Base-by-base conservation (phyloP, 352 stramenopile species). In the Phytophthora podocarpi region DNA sequence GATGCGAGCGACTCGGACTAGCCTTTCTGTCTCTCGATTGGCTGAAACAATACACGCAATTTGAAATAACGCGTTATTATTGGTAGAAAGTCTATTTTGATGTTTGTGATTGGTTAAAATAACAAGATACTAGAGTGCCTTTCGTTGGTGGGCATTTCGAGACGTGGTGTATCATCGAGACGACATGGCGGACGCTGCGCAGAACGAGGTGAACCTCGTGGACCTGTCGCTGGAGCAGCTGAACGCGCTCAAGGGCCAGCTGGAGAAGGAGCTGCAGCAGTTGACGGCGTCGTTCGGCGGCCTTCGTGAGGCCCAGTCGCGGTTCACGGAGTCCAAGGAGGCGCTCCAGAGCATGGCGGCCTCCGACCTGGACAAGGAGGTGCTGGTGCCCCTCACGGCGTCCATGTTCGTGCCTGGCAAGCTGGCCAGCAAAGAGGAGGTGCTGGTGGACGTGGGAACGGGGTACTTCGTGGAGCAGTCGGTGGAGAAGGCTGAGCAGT, bases 301-400 rank as follows among this genome's bases (percentile, higher is more conserved):
- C 7, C 50, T 94, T 67, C 82, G 87, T 36, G 71, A 93, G 73
- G 81, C 87, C 37, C 77, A 95, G 60, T 69, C 80, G 62, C 86
- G 86, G 23, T 94, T 96, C 66, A 40, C 68, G 20, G 80, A 94
- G 56, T 96, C 87, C 49, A 92, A 92, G 70, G 73, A 85, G 23
- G 85, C 85, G 56, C 80, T 96, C 4, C 28, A 67, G 41, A 54
- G 50, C 30, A 86, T 97, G 54, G 73, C 74, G 45, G 64, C 67
- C 21, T 53, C 70, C 10, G 87, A 91, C 64, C 54, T 79, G 24
- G 67, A 83, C 66, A 90, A 91, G 76, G 62, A 96, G 48, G 83
- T 98, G 41, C 92, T 98, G 59, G 93, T 98, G 55, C 95, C 95
- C 28, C 77, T 98, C 26, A 98, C 95, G n/a, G 89, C 95, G 62